Percentiles rank a stretch among this genome's conserved stretches.
phyloP scores from a whole-genome alignment of 495 filamentous ascomycete genomes.

The Hypoxylon lenormandii region DNA sequence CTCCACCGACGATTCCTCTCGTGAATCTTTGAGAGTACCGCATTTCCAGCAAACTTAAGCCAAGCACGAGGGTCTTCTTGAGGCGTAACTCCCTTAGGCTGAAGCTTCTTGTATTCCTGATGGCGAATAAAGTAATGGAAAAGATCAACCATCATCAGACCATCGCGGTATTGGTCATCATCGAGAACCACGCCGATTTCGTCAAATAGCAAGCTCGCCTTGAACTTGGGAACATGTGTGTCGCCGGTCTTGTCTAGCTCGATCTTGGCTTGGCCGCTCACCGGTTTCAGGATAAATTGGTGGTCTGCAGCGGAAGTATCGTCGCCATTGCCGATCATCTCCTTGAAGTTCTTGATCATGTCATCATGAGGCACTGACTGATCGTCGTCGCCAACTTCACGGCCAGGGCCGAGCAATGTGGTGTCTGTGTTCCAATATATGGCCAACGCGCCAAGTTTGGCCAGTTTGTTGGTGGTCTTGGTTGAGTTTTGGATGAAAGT shows the following conservation, averaged over 20 bases:
- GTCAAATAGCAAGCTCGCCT: slow-evolving; percentile 89
- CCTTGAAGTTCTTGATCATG: slow-evolving; percentile 77
- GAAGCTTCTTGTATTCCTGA: slow-evolving; percentile 93
- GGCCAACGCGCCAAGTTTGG: slow-evolving; percentile 84
- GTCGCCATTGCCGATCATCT: slow-evolving; percentile 78
- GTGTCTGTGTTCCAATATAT: slow-evolving; percentile 98
- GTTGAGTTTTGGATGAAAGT: slow-evolving; percentile 91
- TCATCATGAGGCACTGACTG: slow-evolving; percentile 69
- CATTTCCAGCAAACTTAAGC: slow-evolving; percentile 88
- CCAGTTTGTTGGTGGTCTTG: slow-evolving; percentile 88
- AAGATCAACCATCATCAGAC: slow-evolving; percentile 94
- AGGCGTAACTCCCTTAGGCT: slow-evolving; percentile 81
- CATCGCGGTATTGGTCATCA: slow-evolving; percentile 96
- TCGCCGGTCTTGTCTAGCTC: slow-evolving; percentile 92
- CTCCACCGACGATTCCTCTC: slow-evolving; percentile 90
- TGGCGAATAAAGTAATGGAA: slow-evolving; percentile 99
- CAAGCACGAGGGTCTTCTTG: slow-evolving; percentile 93
- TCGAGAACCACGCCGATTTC: slow-evolving; percentile 96
- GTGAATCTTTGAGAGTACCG: slow-evolving; percentile 91
- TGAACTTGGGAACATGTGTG: slow-evolving; percentile 83
- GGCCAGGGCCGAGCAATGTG: slow-evolving; percentile 79
- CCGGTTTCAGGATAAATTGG: slow-evolving; percentile 94
- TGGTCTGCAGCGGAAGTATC: slow-evolving; percentile 66
- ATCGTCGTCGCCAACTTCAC: slow-evolving; percentile 70
- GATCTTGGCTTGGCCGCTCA: slow-evolving; percentile 89